Evolutionary conservation across 2,329 filamentous ascomycete species (phyloP).

Genomic region (Ambrosiella xylebori): DNA sequence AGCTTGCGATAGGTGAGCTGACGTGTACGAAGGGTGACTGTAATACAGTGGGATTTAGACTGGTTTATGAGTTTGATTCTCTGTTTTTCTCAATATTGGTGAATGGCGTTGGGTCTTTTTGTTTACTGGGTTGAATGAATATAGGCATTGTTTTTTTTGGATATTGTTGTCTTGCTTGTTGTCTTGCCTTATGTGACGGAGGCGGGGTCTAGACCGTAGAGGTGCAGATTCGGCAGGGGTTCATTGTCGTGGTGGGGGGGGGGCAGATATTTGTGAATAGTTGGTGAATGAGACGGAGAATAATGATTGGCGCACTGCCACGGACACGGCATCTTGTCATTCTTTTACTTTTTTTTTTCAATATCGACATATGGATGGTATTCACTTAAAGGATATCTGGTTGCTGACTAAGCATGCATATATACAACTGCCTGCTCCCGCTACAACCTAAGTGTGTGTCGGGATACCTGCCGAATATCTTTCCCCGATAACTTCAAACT

Average conservation of each 20-base stretch:
- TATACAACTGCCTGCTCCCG: neutral
- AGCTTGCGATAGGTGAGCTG: neutral
- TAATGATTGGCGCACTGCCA: neutral
- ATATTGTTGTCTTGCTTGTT: neutral
- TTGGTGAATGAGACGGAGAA: neutral
- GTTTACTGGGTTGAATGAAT: too few species aligned
- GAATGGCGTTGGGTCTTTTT: neutral
- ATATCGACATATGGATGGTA: too few species aligned
- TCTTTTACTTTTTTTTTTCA: too few species aligned
- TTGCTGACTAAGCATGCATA: neutral
- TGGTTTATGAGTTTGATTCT: neutral
- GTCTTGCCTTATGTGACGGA: neutral
- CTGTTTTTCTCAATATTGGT: neutral
- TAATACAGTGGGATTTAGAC: neutral
- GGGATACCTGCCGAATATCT: conserved; percentile 28
- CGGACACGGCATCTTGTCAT: too few species aligned
- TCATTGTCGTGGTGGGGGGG: neutral
- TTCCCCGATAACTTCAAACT: conserved; percentile 29
- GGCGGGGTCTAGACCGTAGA: neutral
- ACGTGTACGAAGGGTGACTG: neutral
- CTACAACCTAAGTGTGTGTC: conserved; percentile 21
- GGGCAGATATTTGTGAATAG: neutral
- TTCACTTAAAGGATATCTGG: too few species aligned
- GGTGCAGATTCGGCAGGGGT: too few species aligned
- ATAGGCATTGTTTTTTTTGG: neutral